Percentiles rank a stretch among this genome's conserved stretches.
Evolutionary conservation across 345 rosid genomes (phyloP).

Genomic region (Gossypium arboreum): DNA sequence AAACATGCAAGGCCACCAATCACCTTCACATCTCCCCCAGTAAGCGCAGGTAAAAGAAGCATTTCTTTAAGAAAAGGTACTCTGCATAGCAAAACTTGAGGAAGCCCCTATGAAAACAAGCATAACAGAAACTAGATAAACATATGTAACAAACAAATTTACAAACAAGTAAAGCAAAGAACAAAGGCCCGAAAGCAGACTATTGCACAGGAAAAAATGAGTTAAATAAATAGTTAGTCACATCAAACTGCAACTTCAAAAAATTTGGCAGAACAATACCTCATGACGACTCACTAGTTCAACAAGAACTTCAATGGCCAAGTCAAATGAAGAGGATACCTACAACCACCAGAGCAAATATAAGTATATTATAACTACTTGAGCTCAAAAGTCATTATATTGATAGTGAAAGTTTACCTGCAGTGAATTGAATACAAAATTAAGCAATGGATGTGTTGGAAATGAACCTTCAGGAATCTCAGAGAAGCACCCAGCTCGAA

Average conservation of each 20-base stretch:
- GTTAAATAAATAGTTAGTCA: neutral
- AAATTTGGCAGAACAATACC: conserved; percentile 36
- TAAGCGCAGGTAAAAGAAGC: conserved; percentile 75
- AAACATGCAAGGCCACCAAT: conserved; percentile 83
- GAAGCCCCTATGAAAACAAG: conserved; percentile 66
- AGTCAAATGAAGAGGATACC: conserved; percentile 78
- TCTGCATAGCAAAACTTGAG: conserved; percentile 71
- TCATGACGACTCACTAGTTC: conserved; percentile 86
- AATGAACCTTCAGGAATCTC: conserved; percentile 73
- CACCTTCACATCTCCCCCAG: conserved; percentile 64
- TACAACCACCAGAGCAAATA: conserved; percentile 26
- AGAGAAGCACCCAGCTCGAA: conserved; percentile 92
- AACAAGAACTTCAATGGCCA: conserved; percentile 84
- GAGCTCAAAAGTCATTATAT: conserved; percentile 8
- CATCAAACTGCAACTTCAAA: neutral
- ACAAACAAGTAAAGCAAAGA: conserved; percentile 2
- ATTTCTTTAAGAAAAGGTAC: conserved; percentile 72
- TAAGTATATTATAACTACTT: conserved; percentile 6
- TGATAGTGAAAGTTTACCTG: conserved; percentile 43
- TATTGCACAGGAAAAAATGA: neutral
- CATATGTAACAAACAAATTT: neutral
- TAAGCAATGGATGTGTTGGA: conserved; percentile 79
- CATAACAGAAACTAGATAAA: conserved; percentile 12
- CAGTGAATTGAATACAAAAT: conserved; percentile 68
- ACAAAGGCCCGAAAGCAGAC: neutral